Evolutionary conservation across 2,329 filamentous ascomycete genomes (phyloP), one percentile per base, ranked within the genome.

Genomic region (Cladosporium sphaerospermum): DNA sequence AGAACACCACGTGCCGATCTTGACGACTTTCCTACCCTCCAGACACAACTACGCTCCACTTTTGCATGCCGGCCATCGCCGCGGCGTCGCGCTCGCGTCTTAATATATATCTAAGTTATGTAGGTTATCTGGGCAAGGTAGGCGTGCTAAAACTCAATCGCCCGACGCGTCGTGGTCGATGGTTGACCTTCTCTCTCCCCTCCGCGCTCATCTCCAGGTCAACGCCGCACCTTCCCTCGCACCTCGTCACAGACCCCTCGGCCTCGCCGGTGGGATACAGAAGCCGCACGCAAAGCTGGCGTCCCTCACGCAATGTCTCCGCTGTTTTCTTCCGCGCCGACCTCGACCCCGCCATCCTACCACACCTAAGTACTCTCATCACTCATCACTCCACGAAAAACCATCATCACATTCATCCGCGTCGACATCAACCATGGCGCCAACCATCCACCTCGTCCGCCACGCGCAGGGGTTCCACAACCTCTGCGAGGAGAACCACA

Each of bases 401-500:
- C 41, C 28, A 43, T 44, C 40, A 18, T 18, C 23, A 2, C 13
- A 18, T 28, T 14, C 41, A 37, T 11, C 36, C 13, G 9, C 41
- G 9, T 44, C 41, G 9, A 23, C 40, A n/a, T 42, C 40, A 28
- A 51, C 39, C 11, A 71, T 71, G 69, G 54, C 68, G 11, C 66
- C 67, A 11, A 80, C 75, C 41, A 73, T 88, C 59, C 81, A 87
- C 69, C 75, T 86, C 59, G 80, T 89, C 62, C 85, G 86, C 70
- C 86, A 89, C 69, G 86, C 84, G 10, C 70, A 76, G 67, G 90
- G 89, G 71, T 82, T 81, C 66, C 91, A 96, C 78, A 96, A 96
- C 70, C 79, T 93, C 64, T 76, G 64, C 58, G 63, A 74, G 23
- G 84, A 79, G 57, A 89, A 91, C 71, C 85, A 91, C 66, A 65